Conservation (phyloP, 73 alveolate species). For the Diophrys sp. region DNA sequence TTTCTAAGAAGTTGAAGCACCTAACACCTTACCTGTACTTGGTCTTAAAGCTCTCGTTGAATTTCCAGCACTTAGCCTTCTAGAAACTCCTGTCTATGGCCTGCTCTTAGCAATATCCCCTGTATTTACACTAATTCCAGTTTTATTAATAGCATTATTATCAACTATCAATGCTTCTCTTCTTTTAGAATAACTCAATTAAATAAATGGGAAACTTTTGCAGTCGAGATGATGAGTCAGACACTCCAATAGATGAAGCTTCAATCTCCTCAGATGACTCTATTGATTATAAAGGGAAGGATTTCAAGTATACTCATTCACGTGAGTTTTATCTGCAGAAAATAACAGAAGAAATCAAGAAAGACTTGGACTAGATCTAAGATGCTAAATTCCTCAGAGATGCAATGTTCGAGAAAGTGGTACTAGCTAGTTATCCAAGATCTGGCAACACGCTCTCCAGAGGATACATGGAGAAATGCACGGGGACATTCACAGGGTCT, state of each 20-base stretch:
- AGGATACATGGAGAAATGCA: constrained; percentile 31
- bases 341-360: neutral
- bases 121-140: too few relatives aligned
- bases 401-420: constrained; percentile 18
- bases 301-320: neutral
- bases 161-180: constrained; percentile 13
- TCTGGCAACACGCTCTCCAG: constrained; percentile 54
- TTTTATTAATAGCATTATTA: constrained; percentile 10
- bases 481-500: constrained; percentile 39
- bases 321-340: neutral
- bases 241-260: neutral
- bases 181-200: constrained; percentile 17
- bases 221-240: neutral
- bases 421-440: constrained; percentile 49
- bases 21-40: too few relatives aligned
- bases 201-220: neutral
- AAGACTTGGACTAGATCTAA: neutral
- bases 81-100: too few relatives aligned
- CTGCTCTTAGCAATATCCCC: too few relatives aligned
- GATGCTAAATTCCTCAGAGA: constrained; percentile 2
- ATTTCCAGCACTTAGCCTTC: too few relatives aligned
- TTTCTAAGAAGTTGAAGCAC: too few relatives aligned
- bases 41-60: too few relatives aligned
- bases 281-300: neutral
- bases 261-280: neutral